Conservation (phyloP, 164 flowering plant genomes). For the Umbilicus rupestris region DNA sequence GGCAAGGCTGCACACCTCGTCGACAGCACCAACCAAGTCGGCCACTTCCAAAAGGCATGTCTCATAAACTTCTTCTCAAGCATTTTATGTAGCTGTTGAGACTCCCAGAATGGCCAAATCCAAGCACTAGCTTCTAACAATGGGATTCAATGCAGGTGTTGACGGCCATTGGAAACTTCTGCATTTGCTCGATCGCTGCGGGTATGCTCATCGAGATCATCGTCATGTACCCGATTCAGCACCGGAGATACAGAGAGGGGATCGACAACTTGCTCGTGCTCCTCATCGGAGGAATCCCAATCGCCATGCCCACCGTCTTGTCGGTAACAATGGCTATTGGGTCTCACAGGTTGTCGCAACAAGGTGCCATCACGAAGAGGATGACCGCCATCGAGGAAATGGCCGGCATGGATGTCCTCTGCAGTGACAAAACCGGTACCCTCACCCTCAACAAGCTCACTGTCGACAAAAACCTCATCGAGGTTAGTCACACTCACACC, state of each 20-base stretch:
- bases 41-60: constrained; percentile 32
- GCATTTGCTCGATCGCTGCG: constrained; percentile 68
- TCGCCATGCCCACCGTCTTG: constrained; percentile 93
- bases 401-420: constrained; percentile 96
- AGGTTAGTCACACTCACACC: constrained; percentile 20
- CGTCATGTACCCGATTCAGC: constrained; percentile 72
- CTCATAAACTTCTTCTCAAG: background rate
- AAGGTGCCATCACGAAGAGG: constrained; percentile 96
- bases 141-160: constrained; percentile 39
- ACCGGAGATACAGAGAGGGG: constrained; percentile 62
- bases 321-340: constrained; percentile 97
- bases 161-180: constrained; percentile 87
- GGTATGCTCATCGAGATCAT: constrained; percentile 74
- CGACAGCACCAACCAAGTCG: constrained; percentile 77
- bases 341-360: constrained; percentile 73
- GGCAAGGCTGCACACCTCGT: constrained; percentile 94
- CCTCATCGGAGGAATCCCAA: constrained; percentile 93
- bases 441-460: constrained; percentile 88
- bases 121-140: too few relatives aligned
- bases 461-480: constrained; percentile 50
- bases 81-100: too few relatives aligned
- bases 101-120: too few relatives aligned
- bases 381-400: constrained; percentile 98
- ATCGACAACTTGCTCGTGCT: constrained; percentile 78
- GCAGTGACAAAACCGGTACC: constrained; percentile 96